A percentile compares a stretch with the other conserved stretches of the same genome.
These are phyloP conservation scores for Paramecium primaurelia DNA, from an alignment of 73 alveolate species.

Conservation along the genomic window DNA sequence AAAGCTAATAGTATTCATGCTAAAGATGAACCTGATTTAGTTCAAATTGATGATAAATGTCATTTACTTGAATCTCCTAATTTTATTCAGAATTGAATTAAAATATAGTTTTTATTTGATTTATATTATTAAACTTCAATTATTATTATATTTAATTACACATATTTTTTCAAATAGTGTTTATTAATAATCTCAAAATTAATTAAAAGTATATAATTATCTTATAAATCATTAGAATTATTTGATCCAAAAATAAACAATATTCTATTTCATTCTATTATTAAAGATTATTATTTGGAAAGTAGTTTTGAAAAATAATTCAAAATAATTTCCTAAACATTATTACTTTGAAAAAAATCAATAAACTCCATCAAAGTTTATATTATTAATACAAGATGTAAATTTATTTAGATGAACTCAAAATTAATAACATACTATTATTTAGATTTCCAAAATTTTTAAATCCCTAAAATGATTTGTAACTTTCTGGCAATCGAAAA, in stretches of 20 bases:
- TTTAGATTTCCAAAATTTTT: not conserved
- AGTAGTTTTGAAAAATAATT: not conserved
- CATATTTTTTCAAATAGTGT: not conserved
- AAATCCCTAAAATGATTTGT: not conserved
- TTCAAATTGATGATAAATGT: slow-evolving; percentile 37
- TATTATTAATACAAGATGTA: not conserved
- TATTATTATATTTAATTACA: not conserved
- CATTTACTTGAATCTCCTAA: slow-evolving; percentile 45
- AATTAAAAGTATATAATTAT: not conserved
- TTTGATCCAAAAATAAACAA: not conserved
- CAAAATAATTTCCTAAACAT: not conserved
- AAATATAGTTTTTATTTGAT: not conserved
- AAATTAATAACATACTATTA: not conserved
- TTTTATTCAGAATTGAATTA: slow-evolving; percentile 25
- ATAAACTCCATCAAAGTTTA: not conserved
- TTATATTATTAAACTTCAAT: not conserved
- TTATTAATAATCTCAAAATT: not conserved
- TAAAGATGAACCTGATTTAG: slow-evolving; percentile 46
- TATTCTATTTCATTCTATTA: not conserved
- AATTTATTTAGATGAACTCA: not conserved
- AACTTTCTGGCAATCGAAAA: not conserved
- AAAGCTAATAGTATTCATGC: slow-evolving; percentile 1
- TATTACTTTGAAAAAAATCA: not conserved
- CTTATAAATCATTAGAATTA: not conserved
- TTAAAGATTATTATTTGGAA: not conserved